phyloP scores from a whole-genome alignment of 352 stramenopile genomes.

The Detonula confervacea region DNA sequence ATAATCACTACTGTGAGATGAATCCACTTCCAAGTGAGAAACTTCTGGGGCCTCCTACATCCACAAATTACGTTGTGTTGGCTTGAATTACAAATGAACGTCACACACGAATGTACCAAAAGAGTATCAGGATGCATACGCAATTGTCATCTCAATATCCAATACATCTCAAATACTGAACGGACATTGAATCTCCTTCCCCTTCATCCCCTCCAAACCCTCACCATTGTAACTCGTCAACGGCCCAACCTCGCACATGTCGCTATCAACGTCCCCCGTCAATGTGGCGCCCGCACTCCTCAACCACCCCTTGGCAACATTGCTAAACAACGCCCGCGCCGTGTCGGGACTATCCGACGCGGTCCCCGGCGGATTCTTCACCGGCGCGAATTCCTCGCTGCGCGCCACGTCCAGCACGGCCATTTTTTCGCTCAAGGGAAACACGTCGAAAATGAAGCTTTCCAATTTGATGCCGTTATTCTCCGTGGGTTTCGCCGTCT shows the following conservation, averaged over 20 bases:
- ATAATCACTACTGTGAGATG: too few relatives aligned
- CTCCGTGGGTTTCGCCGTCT: conserved; percentile 86
- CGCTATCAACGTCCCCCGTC: conserved; percentile 49
- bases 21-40: too few relatives aligned
- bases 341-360: conserved; percentile 78
- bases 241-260: conserved; percentile 76
- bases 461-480: conserved; percentile 98
- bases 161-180: conserved; percentile 81
- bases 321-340: conserved; percentile 67
- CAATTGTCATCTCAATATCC: too few relatives aligned
- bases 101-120: too few relatives aligned
- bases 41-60: too few relatives aligned
- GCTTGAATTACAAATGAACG: too few relatives aligned
- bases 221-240: conserved; percentile 80
- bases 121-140: too few relatives aligned
- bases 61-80: too few relatives aligned
- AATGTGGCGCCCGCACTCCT: conserved; percentile 65
- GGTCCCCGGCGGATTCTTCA: conserved; percentile 76
- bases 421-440: conserved; percentile 92
- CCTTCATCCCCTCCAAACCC: conserved; percentile 66
- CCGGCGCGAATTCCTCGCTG: conserved; percentile 88
- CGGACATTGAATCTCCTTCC: conserved; percentile 70
- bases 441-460: conserved; percentile 99
- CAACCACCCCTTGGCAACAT: conserved; percentile 75
- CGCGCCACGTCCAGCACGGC: conserved; percentile 92